These are phyloP conservation scores for Acephala macrosclerotiorum DNA, from an alignment of 2,329 filamentous ascomycete species.

Conservation along the genomic window DNA sequence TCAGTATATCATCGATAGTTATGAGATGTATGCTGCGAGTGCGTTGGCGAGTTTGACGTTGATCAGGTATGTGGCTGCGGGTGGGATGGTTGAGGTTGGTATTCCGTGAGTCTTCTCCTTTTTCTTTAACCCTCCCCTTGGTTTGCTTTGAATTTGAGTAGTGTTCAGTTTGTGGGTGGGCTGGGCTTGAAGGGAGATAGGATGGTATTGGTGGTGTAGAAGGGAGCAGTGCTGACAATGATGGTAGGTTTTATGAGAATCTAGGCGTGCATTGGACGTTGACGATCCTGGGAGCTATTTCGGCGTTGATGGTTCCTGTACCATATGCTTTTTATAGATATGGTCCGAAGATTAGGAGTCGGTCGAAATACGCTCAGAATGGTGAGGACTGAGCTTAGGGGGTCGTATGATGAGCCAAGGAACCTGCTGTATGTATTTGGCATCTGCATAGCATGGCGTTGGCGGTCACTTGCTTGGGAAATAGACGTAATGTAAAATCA, in stretches of 20 bases:
- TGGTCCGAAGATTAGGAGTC: conserved; percentile 33
- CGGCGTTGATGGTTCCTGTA: conserved; percentile 33
- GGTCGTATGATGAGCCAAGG: neutral
- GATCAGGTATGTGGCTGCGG: conserved; percentile 31
- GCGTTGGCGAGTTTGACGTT: conserved; percentile 29
- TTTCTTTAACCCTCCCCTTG: too few relatives aligned
- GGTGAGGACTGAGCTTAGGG: neutral
- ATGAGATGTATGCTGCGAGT: conserved; percentile 30
- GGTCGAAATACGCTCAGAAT: conserved; percentile 32
- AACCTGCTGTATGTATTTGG: neutral
- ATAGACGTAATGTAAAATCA: neutral
- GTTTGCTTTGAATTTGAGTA: too few relatives aligned
- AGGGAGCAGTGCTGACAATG: conserved; percentile 2
- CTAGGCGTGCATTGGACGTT: conserved; percentile 36
- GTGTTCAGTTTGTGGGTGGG: too few relatives aligned
- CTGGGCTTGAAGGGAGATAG: too few relatives aligned
- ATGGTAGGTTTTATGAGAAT: conserved; percentile 30
- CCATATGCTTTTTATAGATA: conserved; percentile 32
- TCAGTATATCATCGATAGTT: conserved; percentile 32
- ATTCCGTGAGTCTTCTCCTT: conserved; percentile 47
- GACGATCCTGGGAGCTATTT: conserved; percentile 32
- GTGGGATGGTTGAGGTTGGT: conserved; percentile 30
- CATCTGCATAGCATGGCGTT: neutral
- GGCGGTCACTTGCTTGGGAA: neutral
- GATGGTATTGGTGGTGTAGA: too few relatives aligned